phyloP scores from a whole-genome alignment of 768 basidiomycete genomes.

The Podaxis sp. region DNA sequence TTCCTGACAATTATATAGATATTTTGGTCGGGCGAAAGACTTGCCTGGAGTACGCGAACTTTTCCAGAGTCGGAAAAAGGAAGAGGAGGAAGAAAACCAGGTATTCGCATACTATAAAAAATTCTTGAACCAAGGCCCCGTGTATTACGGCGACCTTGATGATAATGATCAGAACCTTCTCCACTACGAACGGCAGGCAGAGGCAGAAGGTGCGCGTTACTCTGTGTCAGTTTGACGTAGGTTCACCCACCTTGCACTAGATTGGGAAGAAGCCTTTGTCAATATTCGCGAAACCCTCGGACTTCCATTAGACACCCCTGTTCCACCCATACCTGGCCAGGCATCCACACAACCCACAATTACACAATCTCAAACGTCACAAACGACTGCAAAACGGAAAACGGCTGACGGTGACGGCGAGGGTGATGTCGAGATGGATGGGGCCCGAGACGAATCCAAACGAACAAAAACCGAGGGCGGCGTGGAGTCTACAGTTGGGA shows the following conservation, averaged over 20 bases:
- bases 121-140: conserved; percentile 81
- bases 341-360: conserved; percentile 15
- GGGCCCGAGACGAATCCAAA: conserved; percentile 28
- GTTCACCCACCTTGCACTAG: conserved; percentile 28
- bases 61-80: conserved; percentile 82
- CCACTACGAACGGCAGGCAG: conserved; percentile 65
- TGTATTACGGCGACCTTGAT: conserved; percentile 90
- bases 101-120: conserved; percentile 76
- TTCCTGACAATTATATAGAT: conserved; percentile 41
- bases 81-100: conserved; percentile 86
- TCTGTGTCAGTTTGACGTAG: background rate
- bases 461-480: conserved; percentile 25
- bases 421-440: conserved; percentile 35
- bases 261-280: conserved; percentile 60
- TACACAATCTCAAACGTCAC: conserved; percentile 19
- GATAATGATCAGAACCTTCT: conserved; percentile 69
- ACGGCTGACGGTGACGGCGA: conserved; percentile 42
- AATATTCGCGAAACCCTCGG: conserved; percentile 51
- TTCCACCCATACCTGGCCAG: conserved; percentile 38
- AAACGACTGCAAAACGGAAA: conserved; percentile 48
- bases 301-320: conserved; percentile 44
- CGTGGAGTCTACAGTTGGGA: conserved; percentile 17
- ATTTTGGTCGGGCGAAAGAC: conserved; percentile 96
- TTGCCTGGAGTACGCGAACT: conserved; percentile 93
- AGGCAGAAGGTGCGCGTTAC: conserved; percentile 59